phyloP scores from a whole-genome alignment of 257 asterid genomes.

The Agastache rugosa region DNA sequence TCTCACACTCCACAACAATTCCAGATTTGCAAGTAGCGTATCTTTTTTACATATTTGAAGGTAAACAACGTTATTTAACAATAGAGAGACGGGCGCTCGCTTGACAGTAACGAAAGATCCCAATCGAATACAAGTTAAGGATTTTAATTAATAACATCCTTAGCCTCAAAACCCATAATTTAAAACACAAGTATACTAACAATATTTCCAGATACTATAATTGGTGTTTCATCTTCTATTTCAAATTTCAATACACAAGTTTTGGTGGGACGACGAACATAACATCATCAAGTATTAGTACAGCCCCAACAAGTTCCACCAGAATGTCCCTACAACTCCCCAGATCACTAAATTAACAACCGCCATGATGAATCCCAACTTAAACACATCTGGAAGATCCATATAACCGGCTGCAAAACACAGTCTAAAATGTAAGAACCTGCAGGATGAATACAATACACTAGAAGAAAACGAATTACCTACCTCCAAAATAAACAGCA shows the following conservation, averaged over 20 bases:
- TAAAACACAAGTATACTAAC: neutral
- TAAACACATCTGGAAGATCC: conserved; percentile 81
- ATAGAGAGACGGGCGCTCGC: too few relatives aligned
- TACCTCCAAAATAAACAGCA: conserved; percentile 85
- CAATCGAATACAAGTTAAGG: too few relatives aligned
- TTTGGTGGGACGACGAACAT: neutral
- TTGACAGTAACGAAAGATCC: too few relatives aligned
- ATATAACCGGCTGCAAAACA: conserved; percentile 66
- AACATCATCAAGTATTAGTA: conserved; percentile 47
- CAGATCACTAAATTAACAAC: conserved; percentile 61
- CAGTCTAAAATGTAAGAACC: neutral
- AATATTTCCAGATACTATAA: neutral
- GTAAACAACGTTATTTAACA: too few relatives aligned
- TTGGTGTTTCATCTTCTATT: neutral
- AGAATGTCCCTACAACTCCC: conserved; percentile 67
- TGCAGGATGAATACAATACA: neutral
- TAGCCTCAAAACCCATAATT: too few relatives aligned
- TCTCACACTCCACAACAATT: too few relatives aligned
- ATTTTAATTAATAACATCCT: too few relatives aligned
- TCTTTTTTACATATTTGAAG: too few relatives aligned
- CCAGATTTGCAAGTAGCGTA: too few relatives aligned
- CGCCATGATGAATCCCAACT: conserved; percentile 72
- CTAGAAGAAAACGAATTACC: neutral
- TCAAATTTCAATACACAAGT: too few relatives aligned
- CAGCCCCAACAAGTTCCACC: conserved; percentile 87